Evolutionary conservation across 139 green algal genomes (phyloP).

Genomic region (Zygnema circumcarinatum): DNA sequence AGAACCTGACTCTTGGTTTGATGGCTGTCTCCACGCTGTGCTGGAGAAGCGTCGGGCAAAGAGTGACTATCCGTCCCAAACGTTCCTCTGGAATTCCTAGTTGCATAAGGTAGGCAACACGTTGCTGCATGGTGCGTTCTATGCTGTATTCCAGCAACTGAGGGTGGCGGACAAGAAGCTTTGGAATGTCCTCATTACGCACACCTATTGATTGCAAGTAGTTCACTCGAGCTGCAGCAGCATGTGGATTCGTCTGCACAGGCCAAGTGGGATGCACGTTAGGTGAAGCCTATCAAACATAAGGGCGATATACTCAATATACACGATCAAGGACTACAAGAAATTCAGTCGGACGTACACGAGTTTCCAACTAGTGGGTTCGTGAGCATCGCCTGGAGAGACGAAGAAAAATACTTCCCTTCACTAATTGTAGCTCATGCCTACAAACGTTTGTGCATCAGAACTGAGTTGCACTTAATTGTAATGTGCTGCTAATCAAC

Average conservation of each 20-base stretch:
- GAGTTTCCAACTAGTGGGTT: too few relatives aligned
- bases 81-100: constrained; percentile 64
- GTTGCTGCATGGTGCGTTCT: constrained; percentile 31
- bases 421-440: too few relatives aligned
- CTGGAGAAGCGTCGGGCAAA: constrained; percentile 67
- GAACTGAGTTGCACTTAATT: too few relatives aligned
- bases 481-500: too few relatives aligned
- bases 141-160: constrained; percentile 50
- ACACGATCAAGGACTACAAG: too few relatives aligned
- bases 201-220: constrained; percentile 51
- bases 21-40: constrained; percentile 67
- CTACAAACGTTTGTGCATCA: too few relatives aligned
- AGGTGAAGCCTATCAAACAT: not conserved
- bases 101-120: constrained; percentile 67
- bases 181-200: constrained; percentile 48
- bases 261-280: not conserved
- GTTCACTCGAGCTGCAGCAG: constrained; percentile 13
- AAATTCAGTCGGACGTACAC: too few relatives aligned
- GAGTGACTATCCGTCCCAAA: constrained; percentile 63
- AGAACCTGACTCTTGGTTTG: constrained; percentile 63
- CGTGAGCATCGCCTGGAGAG: too few relatives aligned
- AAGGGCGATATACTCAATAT: too few relatives aligned
- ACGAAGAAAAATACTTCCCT: too few relatives aligned
- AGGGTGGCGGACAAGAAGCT: constrained; percentile 69
- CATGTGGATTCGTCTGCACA: constrained; percentile 1